phyloP scores from a whole-genome alignment of 257 asterid species.

The Verbena officinalis region DNA sequence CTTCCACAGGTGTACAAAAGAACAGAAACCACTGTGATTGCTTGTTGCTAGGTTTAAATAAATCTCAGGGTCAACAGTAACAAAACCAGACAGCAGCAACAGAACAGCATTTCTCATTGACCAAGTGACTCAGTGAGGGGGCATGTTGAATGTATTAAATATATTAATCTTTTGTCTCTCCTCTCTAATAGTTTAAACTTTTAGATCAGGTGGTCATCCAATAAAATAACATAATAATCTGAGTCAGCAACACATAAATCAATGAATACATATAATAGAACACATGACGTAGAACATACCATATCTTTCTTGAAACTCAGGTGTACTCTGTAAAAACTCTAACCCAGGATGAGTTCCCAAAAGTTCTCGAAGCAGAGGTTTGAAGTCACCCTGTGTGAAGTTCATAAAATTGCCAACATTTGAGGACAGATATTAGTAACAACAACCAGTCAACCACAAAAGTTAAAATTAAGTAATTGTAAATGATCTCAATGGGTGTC shows the following conservation, averaged over 20 bases:
- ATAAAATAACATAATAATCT: conserved; percentile 1
- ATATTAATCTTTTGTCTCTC: too few species aligned
- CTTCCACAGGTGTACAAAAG: too few species aligned
- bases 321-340: conserved; percentile 97
- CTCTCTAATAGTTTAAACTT: too few species aligned
- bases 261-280: conserved; percentile 3
- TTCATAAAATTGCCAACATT: conserved; percentile 19
- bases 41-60: too few species aligned
- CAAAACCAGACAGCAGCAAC: background rate
- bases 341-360: conserved; percentile 97
- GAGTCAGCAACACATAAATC: conserved; percentile 5
- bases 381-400: conserved; percentile 81
- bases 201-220: too few species aligned
- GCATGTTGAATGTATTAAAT: too few species aligned
- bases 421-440: conserved; percentile 27
- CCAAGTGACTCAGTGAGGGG: too few species aligned
- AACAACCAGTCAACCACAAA: too few species aligned
- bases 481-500: background rate
- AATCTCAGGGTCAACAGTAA: too few species aligned
- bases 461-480: conserved; percentile 4
- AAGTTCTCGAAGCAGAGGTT: conserved; percentile 92
- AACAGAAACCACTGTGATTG: too few species aligned
- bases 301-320: conserved; percentile 99
- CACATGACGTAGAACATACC: conserved; percentile 50
- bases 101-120: conserved; percentile 1